phyloP scores from a whole-genome alignment of 2,329 filamentous ascomycete genomes.

The Trematosphaeria pertusa region DNA sequence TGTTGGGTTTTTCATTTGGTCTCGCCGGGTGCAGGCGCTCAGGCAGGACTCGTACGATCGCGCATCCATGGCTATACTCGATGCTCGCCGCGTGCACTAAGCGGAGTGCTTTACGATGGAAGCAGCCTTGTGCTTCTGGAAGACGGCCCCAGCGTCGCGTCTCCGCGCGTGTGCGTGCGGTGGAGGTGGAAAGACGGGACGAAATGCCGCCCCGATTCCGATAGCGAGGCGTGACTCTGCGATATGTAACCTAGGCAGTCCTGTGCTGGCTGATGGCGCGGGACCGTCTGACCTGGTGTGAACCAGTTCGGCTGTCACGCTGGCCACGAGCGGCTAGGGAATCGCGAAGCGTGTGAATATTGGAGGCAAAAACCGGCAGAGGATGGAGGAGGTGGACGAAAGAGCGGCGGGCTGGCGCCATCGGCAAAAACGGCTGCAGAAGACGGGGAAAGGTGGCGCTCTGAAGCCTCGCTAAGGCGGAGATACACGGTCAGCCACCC shows the following conservation, averaged over 20 bases:
- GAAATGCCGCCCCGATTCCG: slow-evolving; percentile 15
- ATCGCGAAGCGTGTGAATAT: not conserved
- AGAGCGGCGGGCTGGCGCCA: slow-evolving; percentile 1
- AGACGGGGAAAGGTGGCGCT: not conserved
- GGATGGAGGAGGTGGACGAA: not conserved
- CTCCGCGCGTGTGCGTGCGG: slow-evolving; percentile 8
- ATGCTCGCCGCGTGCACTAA: not conserved
- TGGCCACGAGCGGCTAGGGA: not conserved
- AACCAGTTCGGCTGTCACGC: not conserved
- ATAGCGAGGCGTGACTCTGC: slow-evolving; percentile 10
- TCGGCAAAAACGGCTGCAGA: slow-evolving; percentile 13
- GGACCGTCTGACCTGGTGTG: not conserved
- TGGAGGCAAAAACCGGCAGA: not conserved
- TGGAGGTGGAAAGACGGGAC: slow-evolving; percentile 21
- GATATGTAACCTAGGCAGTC: not conserved
- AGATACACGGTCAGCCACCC: slow-evolving; percentile 4
- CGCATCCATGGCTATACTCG: slow-evolving; percentile 4
- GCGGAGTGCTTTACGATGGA: not conserved
- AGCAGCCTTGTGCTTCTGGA: not conserved
- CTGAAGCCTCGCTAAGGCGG: slow-evolving; percentile 4
- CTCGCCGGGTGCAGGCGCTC: slow-evolving; percentile 3
- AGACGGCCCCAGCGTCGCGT: slow-evolving; percentile 6
- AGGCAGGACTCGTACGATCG: slow-evolving; percentile 18
- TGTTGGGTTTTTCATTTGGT: slow-evolving; percentile 15
- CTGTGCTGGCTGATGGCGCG: not conserved